Percentiles rank a stretch among this genome's conserved stretches.
These are phyloP conservation scores for Salix suchowensis DNA, from an alignment of 345 rosid species.

Conservation along the genomic window DNA sequence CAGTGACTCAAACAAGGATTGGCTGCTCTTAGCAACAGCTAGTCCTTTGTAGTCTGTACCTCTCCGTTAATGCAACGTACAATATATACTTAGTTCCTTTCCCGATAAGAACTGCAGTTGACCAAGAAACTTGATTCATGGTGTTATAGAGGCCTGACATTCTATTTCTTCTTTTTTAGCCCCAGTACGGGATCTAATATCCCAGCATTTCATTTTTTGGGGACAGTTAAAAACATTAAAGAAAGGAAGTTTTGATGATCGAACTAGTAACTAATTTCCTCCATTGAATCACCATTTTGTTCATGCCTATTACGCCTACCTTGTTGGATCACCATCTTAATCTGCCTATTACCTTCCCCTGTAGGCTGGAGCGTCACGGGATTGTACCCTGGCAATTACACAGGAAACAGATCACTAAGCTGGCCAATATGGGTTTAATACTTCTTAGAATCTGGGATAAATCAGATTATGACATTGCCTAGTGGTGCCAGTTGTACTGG, in stretches of 20 bases:
- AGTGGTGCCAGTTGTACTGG: neutral
- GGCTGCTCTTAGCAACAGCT: neutral
- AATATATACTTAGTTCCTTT: neutral
- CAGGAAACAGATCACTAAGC: neutral
- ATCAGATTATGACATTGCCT: neutral
- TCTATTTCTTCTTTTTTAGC: too few relatives aligned
- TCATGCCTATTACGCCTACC: neutral
- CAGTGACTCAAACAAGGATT: neutral
- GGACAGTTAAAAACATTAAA: too few relatives aligned
- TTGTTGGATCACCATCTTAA: neutral
- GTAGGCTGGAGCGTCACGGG: neutral
- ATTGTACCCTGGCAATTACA: neutral
- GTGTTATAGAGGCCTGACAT: neutral
- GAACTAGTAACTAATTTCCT: neutral
- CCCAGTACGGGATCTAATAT: too few relatives aligned
- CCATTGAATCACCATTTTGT: neutral
- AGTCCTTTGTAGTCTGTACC: neutral
- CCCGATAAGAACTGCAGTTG: neutral
- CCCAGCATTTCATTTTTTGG: too few relatives aligned
- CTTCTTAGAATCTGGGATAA: neutral
- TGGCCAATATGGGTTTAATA: neutral
- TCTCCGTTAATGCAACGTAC: neutral
- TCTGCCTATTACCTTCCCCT: neutral
- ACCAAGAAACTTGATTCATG: neutral
- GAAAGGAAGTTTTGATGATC: neutral